phyloP scores from a whole-genome alignment of 306 rosid genomes.

The barrel medic (Medicago truncatula) region DNA sequence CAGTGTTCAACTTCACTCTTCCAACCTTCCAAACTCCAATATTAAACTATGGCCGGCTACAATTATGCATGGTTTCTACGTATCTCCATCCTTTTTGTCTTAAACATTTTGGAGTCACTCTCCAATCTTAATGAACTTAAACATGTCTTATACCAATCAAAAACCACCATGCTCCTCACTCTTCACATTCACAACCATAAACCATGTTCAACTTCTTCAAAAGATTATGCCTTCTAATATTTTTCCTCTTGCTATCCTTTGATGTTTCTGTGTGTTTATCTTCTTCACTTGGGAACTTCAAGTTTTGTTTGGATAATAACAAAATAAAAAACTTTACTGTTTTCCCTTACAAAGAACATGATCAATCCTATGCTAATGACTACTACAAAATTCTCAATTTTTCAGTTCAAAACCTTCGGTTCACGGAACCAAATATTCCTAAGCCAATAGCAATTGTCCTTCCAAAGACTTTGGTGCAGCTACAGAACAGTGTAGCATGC shows the following conservation, averaged over 20 bases:
- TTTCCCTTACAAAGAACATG: conserved; percentile 39
- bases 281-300: conserved; percentile 40
- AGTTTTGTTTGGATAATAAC: conserved; percentile 59
- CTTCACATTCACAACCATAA: conserved; percentile 44
- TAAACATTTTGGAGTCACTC: conserved; percentile 45
- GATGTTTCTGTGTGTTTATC: conserved; percentile 36
- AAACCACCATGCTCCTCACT: conserved; percentile 43
- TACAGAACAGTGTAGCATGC: conserved; percentile 53
- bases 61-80: conserved; percentile 35
- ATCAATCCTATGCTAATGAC: conserved; percentile 36
- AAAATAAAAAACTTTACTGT: conserved; percentile 64
- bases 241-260: conserved; percentile 39
- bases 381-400: conserved; percentile 67
- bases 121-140: conserved; percentile 36
- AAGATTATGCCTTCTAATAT: conserved; percentile 11
- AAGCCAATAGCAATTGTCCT: conserved; percentile 71
- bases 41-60: conserved; percentile 59
- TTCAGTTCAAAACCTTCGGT: conserved; percentile 74
- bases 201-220: conserved; percentile 38
- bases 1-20: conserved; percentile 33
- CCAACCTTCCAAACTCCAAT: conserved; percentile 34
- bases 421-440: conserved; percentile 49
- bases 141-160: conserved; percentile 32
- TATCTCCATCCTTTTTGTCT: conserved; percentile 54
- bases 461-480: conserved; percentile 62